Evolutionary conservation across 78 protist species (phyloP).

Genomic region (Dictyostelium citrinum): DNA sequence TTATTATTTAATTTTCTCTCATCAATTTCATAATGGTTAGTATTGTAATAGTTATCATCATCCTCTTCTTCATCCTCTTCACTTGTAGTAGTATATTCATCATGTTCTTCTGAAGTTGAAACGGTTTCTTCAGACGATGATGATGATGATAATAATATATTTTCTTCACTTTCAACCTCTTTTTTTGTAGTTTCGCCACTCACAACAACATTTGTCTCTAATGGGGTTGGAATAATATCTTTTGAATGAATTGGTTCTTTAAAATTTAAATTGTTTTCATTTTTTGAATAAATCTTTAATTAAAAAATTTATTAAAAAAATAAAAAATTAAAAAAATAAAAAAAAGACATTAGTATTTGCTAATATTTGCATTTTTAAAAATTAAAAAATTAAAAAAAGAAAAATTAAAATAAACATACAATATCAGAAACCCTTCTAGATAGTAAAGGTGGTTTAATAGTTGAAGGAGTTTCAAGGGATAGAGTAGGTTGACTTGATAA

Average conservation of each 20-base stretch:
- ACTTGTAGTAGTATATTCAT: neutral
- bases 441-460: constrained; percentile 39
- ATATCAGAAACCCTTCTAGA: constrained; percentile 17
- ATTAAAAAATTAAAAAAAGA: neutral
- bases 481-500: neutral
- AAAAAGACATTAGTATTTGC: neutral
- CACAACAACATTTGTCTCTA: neutral
- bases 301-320: neutral
- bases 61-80: neutral
- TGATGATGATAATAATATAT: neutral
- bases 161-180: neutral
- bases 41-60: neutral
- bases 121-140: neutral
- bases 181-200: neutral
- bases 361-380: neutral
- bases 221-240: neutral
- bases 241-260: neutral
- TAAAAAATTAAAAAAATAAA: no score
- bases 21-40: neutral
- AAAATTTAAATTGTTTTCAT: neutral
- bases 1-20: neutral
- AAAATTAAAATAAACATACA: neutral
- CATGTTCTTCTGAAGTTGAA: neutral
- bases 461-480: neutral
- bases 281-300: neutral